phyloP scores from a whole-genome alignment of 129 eudicot genomes.

The Silybum marianum region DNA sequence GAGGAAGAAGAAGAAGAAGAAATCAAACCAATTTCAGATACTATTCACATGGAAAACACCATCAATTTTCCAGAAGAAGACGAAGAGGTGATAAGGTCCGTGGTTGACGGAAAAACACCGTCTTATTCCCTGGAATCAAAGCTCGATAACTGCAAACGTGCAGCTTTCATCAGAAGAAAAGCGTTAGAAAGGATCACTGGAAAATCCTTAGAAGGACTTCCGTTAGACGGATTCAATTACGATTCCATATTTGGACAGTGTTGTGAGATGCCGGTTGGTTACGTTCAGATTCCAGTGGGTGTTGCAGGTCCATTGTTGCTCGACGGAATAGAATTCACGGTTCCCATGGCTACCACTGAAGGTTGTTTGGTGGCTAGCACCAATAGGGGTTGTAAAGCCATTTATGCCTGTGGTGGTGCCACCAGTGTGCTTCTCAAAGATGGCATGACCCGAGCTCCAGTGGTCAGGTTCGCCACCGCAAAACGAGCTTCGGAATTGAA shows the following conservation, averaged over 20 bases:
- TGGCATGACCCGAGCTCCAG: conserved; percentile 61
- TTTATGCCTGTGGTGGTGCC: conserved; percentile 47
- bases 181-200: conserved; percentile 58
- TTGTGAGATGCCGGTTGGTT: conserved; percentile 79
- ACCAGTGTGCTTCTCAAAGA: conserved; percentile 51
- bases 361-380: conserved; percentile 76
- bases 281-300: conserved; percentile 67
- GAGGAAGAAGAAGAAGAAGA: neutral
- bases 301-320: conserved; percentile 63
- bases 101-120: conserved; percentile 45
- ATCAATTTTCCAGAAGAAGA: conserved; percentile 24
- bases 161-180: conserved; percentile 51
- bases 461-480: conserved; percentile 55
- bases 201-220: conserved; percentile 45
- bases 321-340: conserved; percentile 50
- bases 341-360: conserved; percentile 75
- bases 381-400: conserved; percentile 65
- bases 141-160: conserved; percentile 49
- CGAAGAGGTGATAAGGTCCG: conserved; percentile 43
- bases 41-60: neutral
- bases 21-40: neutral
- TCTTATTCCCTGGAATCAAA: conserved; percentile 56
- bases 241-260: conserved; percentile 62
- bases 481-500: conserved; percentile 61
- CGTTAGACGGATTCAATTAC: conserved; percentile 58